Evolutionary conservation across 2,329 filamentous ascomycete species (phyloP), one percentile per base, ranked within the genome.

Genomic region (Paraphoma sp.): DNA sequence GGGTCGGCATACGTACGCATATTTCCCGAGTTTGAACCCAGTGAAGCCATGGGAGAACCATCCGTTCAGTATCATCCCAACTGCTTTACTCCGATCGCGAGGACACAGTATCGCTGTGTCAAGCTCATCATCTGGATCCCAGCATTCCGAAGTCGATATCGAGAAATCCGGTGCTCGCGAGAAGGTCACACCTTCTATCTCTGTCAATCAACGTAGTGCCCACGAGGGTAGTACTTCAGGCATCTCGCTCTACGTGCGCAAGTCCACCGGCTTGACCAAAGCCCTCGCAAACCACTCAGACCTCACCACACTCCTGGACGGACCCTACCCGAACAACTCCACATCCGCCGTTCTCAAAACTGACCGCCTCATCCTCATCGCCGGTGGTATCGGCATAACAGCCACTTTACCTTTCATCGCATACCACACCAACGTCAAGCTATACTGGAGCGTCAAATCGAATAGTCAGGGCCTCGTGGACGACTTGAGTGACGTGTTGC

Each of bases 11-110:
- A 78, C 72, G 0, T 85, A 83, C 54, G 68, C 78, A 0, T 83
- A 84, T 63, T 84, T 86, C 61, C 82, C 83, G 0, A 79, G 78
- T 0, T 60, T 83, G 3, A 76, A 56, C 29, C 45, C 46, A 3
- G 38, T 57, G 17, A 47, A 56, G 4, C 56, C 57, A 1, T 86
- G 83, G 83, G 82, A 85, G 65, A 85, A 82, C 46, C 84, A 86
- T 62, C 83, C 83, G 0, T 85, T 86, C 62, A 83, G 81, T 1
- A 64, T 83, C 23, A 48, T 56, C n/a, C 51, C 64, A 3, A 68
- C 65, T 1, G 55, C 58, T 1, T 44, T 64, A 6, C 56, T 63
- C 75, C 16, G 36, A 5, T 44, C 43, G 11, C 28, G 31, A 14
- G 40, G 54, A 14, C 47, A 51, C 12, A 54, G 52, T 18, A 16